Evolutionary conservation across 306 rosid species (phyloP).

Genomic region (Rosa persica): DNA sequence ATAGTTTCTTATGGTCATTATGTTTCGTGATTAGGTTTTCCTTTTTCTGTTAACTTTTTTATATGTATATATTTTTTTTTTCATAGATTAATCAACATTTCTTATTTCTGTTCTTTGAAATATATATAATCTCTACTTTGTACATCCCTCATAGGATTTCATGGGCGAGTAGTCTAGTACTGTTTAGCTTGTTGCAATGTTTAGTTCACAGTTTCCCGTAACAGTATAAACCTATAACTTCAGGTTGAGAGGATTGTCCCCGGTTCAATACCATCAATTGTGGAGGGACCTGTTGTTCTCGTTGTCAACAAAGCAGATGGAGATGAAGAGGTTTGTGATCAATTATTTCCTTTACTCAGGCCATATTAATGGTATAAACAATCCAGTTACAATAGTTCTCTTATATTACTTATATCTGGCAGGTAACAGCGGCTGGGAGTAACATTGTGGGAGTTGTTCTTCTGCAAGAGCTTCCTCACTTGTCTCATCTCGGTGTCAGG

Average conservation of each 20-base stretch:
- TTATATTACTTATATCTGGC: constrained; percentile 36
- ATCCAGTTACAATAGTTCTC: constrained; percentile 7
- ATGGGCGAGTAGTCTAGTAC: background rate
- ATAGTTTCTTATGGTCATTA: background rate
- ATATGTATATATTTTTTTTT: background rate
- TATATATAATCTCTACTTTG: background rate
- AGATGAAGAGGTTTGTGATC: constrained; percentile 81
- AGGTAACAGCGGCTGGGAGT: constrained; percentile 91
- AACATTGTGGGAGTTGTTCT: constrained; percentile 86
- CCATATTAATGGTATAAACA: background rate
- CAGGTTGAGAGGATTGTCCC: constrained; percentile 95
- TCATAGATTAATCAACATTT: background rate
- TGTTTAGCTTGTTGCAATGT: background rate
- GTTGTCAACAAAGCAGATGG: constrained; percentile 89
- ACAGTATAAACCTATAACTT: constrained; percentile 22
- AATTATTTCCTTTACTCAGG: background rate
- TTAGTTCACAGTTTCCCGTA: background rate
- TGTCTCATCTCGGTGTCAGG: constrained; percentile 98
- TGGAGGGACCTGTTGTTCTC: constrained; percentile 74
- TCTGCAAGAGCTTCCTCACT: constrained; percentile 95
- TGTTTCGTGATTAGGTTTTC: background rate
- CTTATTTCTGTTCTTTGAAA: background rate
- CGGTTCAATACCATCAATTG: constrained; percentile 68
- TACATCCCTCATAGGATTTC: background rate
- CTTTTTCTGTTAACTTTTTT: background rate